Base-by-base conservation (phyloP, 805 yeast species). In the Candida coleopterorum region DNA sequence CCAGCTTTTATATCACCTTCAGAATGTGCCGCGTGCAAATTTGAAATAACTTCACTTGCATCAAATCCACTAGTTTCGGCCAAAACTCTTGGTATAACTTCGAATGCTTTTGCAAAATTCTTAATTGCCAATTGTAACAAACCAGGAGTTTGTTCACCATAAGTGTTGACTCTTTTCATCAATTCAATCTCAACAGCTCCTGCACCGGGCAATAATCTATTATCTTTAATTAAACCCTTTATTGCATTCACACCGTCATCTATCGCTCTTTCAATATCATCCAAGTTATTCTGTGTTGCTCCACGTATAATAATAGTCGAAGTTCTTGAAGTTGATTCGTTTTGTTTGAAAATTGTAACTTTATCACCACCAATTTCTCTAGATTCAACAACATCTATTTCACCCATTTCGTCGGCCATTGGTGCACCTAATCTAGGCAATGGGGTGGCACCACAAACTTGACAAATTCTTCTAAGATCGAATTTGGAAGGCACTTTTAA, bases 361-460 rank as follows among this genome's bases (percentile, higher is more conserved):
- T 96, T 78, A 64, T 93, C 97, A 37, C 97, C 96, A 46, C 98
- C 98, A 56, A 93, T 87, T 68, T 93, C 98, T 51, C 76, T 77
- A 17, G 96, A 83, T 66, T 85, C 95, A 34, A 93, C 90, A 21
- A 81, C 60, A 56, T 90, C 98, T 42, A 93, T 76, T 29, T 73
- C 56, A 38, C 98, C 98, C 71, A 86, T 76, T 63, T 90, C 97
- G 53, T 89, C 96, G 15, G 95, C 90, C 65, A 85, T 77, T 49
- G 97, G 97, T 2, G 96, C 94, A 46, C 96, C 96, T 40, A 89
- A 72, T 60, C 96, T 75, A 35, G 96, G 90, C 56, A 90, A 72
- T 40, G 97, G 97, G 18, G 97, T 84, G 29, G 97, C 97, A 33
- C 97, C 97, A 62, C 96, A 89, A 12, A 93, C 97, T 59, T 96